A percentile compares a stretch with the other conserved stretches of the same genome.
Evolutionary conservation across 75 land plant genomes (phyloP).

Genomic region (Pinus tabuliformis): DNA sequence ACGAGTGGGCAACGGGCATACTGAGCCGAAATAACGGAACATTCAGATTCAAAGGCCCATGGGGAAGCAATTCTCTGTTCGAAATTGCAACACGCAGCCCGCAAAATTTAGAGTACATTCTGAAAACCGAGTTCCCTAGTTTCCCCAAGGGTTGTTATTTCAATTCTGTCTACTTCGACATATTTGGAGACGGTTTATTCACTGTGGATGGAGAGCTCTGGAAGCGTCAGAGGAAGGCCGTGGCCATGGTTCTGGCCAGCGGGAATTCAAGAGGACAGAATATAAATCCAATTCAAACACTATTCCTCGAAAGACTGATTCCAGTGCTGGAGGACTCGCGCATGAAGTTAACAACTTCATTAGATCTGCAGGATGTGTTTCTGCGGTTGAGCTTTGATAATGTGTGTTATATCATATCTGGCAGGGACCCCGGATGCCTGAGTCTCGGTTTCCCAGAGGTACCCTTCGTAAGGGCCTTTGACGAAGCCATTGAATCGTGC

Average conservation of each 20-base stretch:
- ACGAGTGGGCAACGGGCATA: conserved; percentile 14
- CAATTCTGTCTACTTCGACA: conserved; percentile 12
- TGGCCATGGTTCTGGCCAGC: conserved; percentile 55
- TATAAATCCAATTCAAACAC: conserved; percentile 34
- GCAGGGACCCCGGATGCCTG: conserved; percentile 69
- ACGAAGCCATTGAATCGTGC: conserved; percentile 67
- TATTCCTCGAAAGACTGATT: conserved; percentile 45
- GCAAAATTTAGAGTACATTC: conserved; percentile 15
- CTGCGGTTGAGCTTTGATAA: conserved; percentile 73
- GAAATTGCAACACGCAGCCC: conserved; percentile 16
- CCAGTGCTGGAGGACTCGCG: conserved; percentile 34
- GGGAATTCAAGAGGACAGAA: conserved; percentile 38
- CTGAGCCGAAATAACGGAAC: conserved; percentile 14
- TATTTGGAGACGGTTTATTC: conserved; percentile 32
- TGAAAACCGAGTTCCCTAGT: conserved; percentile 21
- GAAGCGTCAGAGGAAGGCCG: conserved; percentile 8
- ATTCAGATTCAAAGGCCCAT: conserved; percentile 12
- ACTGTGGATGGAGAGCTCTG: conserved; percentile 12
- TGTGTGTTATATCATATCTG: conserved; percentile 75
- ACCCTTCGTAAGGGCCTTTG: conserved; percentile 74
- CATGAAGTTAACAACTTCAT: not conserved
- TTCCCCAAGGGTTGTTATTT: conserved; percentile 27
- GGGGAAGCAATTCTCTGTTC: not conserved
- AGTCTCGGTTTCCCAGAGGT: conserved; percentile 47
- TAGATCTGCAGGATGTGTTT: conserved; percentile 64